Evolutionary conservation across 2,329 filamentous ascomycete species (phyloP), one percentile per base, ranked within the genome.

Genomic region (Colletotrichum navitas): DNA sequence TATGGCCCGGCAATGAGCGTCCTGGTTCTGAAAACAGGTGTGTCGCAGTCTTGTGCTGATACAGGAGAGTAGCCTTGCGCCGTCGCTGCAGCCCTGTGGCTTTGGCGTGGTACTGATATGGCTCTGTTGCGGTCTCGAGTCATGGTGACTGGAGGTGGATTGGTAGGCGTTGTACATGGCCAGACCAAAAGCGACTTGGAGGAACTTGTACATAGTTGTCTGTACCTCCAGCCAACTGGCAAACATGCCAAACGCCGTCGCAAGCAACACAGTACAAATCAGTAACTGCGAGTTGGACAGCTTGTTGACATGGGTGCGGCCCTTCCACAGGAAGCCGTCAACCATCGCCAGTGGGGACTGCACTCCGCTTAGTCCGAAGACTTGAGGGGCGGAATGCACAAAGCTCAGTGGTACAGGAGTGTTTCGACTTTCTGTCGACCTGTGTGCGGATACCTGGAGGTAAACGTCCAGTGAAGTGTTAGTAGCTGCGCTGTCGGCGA

Each of bases 61-160:
- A 61, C 65, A 64, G 54, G 68, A 71, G 65, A 64, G 68, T 68
- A 60, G 65, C 65, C 47, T 71, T 54, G 59, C 68, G 65, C 65
- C 47, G 39, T 63, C 39, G 65, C 68, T 56, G 36, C 68, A 68
- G 59, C 65, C 59, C n/a, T 59, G 65, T 47, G 59, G 59, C 68
- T 71, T 60, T 26, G 54, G 39, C 65, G 52, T 68, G 59, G 65
- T 59, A 59, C 59, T 63, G 66, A 71, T 65, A 68, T 47, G 65
- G 60, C 68, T 71, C 68, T 71, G 68, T 71, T 71, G 65, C 52
- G 65, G 68, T 68, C 65, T 63, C 68, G 26, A 64, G 68, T 61
- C 68, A 59, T 60, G n/a, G 26, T 63, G 59, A 63, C 68, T 60
- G 11, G 66, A 64, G 65, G 18, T 39, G 21, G 21, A 59, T 47